These are phyloP conservation scores for Aethionema arabicum DNA, from an alignment of 345 rosid genomes.

Conservation along the genomic window DNA sequence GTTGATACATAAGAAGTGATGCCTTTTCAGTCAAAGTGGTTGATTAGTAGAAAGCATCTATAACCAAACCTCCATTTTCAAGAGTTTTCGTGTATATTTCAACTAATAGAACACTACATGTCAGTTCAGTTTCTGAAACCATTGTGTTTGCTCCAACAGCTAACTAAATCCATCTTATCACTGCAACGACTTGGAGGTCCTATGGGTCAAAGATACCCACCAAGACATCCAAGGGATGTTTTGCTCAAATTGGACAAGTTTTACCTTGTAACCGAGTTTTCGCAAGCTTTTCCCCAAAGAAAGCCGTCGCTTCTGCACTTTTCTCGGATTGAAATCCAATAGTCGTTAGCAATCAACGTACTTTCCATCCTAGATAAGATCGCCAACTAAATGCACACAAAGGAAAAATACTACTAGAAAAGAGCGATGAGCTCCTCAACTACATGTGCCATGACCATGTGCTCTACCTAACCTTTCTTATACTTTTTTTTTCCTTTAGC, in stretches of 20 bases:
- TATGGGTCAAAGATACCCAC: constrained; percentile 38
- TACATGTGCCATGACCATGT: constrained; percentile 15
- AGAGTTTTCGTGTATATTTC: background rate
- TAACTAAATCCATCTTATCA: constrained; percentile 23
- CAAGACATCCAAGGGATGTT: constrained; percentile 23
- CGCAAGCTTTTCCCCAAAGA: constrained; percentile 41
- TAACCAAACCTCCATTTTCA: constrained; percentile 19
- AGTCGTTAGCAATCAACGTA: constrained; percentile 27
- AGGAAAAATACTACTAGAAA: constrained; percentile 11
- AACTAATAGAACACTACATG: background rate
- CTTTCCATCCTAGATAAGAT: constrained; percentile 6
- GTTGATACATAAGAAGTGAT: constrained; percentile 1
- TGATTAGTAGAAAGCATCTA: constrained; percentile 7
- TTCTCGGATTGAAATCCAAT: constrained; percentile 25
- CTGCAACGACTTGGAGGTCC: constrained; percentile 17
- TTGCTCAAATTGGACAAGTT: constrained; percentile 31
- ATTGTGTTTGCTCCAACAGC: constrained; percentile 7
- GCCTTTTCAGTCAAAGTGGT: constrained; percentile 3
- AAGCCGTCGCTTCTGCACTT: constrained; percentile 38
- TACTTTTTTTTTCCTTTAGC: background rate
- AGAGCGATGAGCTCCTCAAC: constrained; percentile 25
- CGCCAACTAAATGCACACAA: constrained; percentile 17
- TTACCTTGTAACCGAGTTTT: constrained; percentile 42
- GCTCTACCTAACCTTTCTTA: constrained; percentile 22
- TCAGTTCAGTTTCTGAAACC: constrained; percentile 18